Base-by-base conservation (phyloP, 2,329 filamentous ascomycete species). In the Didymella arachidicola region DNA sequence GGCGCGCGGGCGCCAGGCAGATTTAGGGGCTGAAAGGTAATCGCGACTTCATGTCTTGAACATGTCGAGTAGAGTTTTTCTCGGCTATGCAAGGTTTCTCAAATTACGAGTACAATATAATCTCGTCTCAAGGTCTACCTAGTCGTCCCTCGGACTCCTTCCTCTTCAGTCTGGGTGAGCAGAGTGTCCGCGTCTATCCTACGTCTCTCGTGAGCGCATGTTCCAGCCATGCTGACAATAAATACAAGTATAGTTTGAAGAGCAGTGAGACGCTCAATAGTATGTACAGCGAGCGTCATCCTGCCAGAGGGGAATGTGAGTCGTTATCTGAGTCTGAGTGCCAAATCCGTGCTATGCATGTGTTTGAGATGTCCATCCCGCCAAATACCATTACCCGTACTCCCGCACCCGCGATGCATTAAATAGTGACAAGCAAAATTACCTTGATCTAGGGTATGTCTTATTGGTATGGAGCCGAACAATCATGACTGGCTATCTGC, bases 201-300 rank as follows among this genome's bases (percentile, higher is more conserved):
- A 42, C 50, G 22, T 54, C 56, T 52, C 44, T 64, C 61, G 48
- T 59, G 53, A 62, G 52, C 52, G 56, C 64, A 63, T 65, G 63
- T 63, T 52, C 63, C 65, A 65, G 65, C 61, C 63, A 68, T 57
- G 61, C 60, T 54, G 49, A 57, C 45, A 60, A 51, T 39, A 53
- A 57, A 34, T 62, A 59, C 45, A 56, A 54, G 48, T 46, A 43
- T 51, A 62, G 50, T 39, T 51, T 36, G 29, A 58, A 65, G 42
- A 63, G 52, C 59, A 59, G 39, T 53, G 19, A 62, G 64, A 68
- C 67, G 61, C 67, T 66, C 64, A 63, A 62, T 59, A 57, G 18
- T 67, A 68, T 72, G 47, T 71, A 70, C 68, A 71, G 63, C 62
- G 68, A 71, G 64, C 65, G 68, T 67, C 64, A 64, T 69, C 70